Base-by-base conservation (phyloP, 2,329 filamentous ascomycete species). In the Fusarium praegraminearum region DNA sequence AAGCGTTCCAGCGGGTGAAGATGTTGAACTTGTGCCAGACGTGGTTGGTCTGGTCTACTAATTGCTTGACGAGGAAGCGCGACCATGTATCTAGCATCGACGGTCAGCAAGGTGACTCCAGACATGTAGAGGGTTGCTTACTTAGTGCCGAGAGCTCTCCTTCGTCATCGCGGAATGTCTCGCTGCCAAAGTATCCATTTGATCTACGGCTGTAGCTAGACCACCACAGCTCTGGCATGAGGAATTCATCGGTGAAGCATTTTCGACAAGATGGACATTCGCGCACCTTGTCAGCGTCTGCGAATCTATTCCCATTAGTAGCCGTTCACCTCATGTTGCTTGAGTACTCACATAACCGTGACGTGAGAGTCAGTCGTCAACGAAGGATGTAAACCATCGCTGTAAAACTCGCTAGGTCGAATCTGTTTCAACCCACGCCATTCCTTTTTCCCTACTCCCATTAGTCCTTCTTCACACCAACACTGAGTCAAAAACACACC, bases 131-230 rank as follows among this genome's bases (percentile, higher is more conserved):
- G 13, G 15, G 6, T 8, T 4, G 7, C 55, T 22, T 26, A 70
- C 68, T 70, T 3, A 65, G 11, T 5, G 40, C 41, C 0, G n/a
- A 28, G 20, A 71, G 56, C 1, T 15, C 20, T 0, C 59, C 67
- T 11, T 65, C 2, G 0, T 40, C 20, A 5, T 71, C 45, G 81
- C 78, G 32, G 79, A 78, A 5, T 12, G 61, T 70, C 20, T 77
- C 75, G 47, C 74, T 76, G 1, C 80, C 80, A 63, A 82, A 80
- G 33, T 81, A 80, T 0, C 80, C 81, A n/a, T 82, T 83, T 3
- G 79, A 76, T 36, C 76, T 76, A 16, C 67, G 67, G 43, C 72
- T 76, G 36, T 77, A 75, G 7, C 73, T 65, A 1, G 78, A 74
- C 80, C 80, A 82, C 78, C 78, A 83, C 0, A 75, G 36, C 15